Evolutionary conservation across 768 basidiomycete genomes (phyloP), one percentile per base, ranked within the genome.

Genomic region (Heimioporus sp.): DNA sequence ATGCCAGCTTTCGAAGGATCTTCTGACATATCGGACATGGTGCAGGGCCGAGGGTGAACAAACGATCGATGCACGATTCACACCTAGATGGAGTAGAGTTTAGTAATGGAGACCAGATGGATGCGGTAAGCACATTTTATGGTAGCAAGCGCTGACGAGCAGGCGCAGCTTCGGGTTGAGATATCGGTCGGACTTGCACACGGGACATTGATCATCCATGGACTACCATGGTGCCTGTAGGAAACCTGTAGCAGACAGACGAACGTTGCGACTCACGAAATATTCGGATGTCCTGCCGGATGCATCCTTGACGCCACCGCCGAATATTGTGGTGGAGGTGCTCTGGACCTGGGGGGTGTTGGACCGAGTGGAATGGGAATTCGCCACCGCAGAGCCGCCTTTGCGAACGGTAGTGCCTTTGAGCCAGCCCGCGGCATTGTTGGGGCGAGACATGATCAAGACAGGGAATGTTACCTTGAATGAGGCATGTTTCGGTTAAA

Each of bases 101-200:
- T 21, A 69, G 58, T 46, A 17, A 46, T 32, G 28, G 21, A 17
- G 31, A 35, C 31, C 10, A 43, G 34, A 28, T 28, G 21, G 19
- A 20, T 21, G 31, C 20, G 30, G 46, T 51, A 69, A 76, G 55
- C 58, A 94, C 97, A 98, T 96, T 80, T 97, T 97, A 73, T 99
- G 97, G 71, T 97, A 99, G 68, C 97, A 99, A 15, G 92, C 87
- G 69, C 91, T 93, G 60, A 99, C 94, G 44, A 98, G 80, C 36
- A 99, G 77, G 39, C 96, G 83, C 32, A 99, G 76, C 64, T 95
- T 96, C 19, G 94, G 92, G 62, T 98, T 97, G 52, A 97, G 76
- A 66, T 97, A 98, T 48, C 96, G 77, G 68, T 99, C 97, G 37
- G 92, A 94, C 70, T 93, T 93, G 78, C 97, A 98, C 2, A 98